Percentiles rank a stretch among this genome's conserved stretches.
phyloP scores from a whole-genome alignment of 2,329 filamentous ascomycete genomes.

The Sordariomycetes sp. region DNA sequence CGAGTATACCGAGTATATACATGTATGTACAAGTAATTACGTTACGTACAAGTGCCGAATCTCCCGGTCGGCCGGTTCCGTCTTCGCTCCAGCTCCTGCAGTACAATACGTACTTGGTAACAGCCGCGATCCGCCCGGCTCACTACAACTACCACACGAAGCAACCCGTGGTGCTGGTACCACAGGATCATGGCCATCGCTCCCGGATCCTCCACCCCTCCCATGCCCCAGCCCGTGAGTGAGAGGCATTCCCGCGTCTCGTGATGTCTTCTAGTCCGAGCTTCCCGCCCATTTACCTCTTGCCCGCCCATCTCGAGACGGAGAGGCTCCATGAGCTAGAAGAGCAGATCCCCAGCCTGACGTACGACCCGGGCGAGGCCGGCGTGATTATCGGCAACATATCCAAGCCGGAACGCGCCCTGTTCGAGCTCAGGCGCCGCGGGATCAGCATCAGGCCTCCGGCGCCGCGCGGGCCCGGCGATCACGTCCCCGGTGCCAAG shows the following conservation, averaged over 20 bases:
- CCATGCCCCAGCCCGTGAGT: no score
- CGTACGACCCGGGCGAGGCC: slow-evolving; percentile 62
- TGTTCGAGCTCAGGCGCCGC: slow-evolving; percentile 62
- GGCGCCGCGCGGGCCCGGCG: not conserved
- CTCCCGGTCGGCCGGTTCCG: no score
- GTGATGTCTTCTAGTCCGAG: not conserved
- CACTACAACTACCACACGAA: no score
- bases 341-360: slow-evolving; percentile 53
- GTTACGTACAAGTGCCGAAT: no score
- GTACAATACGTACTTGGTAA: no score
- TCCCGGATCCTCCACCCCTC: no score
- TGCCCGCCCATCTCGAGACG: slow-evolving; percentile 56
- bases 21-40: no score
- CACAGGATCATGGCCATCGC: no score
- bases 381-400: slow-evolving; percentile 66
- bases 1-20: no score
- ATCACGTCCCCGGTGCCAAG: slow-evolving; percentile 6
- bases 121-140: no score
- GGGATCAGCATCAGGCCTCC: not conserved
- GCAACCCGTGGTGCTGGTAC: no score
- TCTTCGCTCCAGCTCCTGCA: no score
- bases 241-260: not conserved
- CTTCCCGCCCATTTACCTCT: slow-evolving; percentile 61
- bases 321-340: slow-evolving; percentile 55
- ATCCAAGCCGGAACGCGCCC: slow-evolving; percentile 56